A percentile compares a stretch with the other conserved stretches of the same genome.
Conservation (phyloP, 495 filamentous ascomycete genomes). For the Penicillium odoratum region DNA sequence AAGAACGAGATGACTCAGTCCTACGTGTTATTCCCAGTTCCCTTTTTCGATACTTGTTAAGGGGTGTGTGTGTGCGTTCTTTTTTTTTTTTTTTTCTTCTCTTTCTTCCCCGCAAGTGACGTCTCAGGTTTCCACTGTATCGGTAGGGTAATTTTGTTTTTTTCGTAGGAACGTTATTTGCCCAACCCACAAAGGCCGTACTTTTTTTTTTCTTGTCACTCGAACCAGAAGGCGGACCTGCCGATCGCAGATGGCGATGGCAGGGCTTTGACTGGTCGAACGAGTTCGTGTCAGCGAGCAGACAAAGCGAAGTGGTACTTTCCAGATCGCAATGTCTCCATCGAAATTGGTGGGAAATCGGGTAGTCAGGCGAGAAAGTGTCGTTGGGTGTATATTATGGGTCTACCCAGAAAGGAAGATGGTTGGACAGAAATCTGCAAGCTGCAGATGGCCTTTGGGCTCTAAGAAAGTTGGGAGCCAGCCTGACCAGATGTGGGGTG, state of each 20-base stretch:
- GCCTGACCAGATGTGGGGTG: constrained; percentile 31
- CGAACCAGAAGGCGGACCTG: constrained; percentile 25
- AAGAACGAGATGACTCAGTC: constrained; percentile 2
- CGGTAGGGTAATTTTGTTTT: not conserved
- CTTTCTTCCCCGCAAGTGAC: constrained; percentile 1
- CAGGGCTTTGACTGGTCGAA: constrained; percentile 14
- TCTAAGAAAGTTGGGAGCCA: constrained; percentile 10
- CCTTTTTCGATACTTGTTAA: not conserved
- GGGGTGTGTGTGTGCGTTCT: not conserved
- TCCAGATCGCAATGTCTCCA: constrained; percentile 31
- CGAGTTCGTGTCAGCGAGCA: constrained; percentile 25
- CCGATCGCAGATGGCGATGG: constrained; percentile 34
- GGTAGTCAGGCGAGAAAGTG: constrained; percentile 20
- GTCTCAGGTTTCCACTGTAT: constrained; percentile 3
- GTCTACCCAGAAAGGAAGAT: constrained; percentile 17
- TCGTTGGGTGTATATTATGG: constrained; percentile 23
- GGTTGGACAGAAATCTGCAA: constrained; percentile 20
- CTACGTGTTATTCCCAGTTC: constrained; percentile 1
- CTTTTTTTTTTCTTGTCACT: constrained; percentile 5
- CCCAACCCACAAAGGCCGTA: constrained; percentile 4
- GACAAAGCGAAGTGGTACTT: constrained; percentile 23
- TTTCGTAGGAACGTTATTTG: not conserved
- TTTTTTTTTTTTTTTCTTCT: constrained; percentile 8
- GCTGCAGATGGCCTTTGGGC: constrained; percentile 27
- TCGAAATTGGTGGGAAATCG: constrained; percentile 26